Base-by-base conservation (phyloP, 768 basidiomycete genomes). In the Tubosaeta brunneosetosa region DNA sequence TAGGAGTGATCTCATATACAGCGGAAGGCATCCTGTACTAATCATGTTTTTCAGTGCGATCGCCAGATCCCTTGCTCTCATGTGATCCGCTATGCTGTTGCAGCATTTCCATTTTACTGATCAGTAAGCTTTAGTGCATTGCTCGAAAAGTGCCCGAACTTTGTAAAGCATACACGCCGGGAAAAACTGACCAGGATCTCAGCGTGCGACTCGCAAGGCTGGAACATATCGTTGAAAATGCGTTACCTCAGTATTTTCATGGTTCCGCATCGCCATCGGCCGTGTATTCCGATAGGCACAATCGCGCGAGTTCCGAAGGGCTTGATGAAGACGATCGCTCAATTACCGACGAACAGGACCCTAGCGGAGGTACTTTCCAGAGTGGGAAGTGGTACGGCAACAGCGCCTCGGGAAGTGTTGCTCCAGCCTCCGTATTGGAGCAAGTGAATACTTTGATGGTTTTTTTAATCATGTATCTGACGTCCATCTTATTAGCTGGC, bases 121-220 rank as follows among this genome's bases (percentile, higher is more conserved):
- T 44, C 58, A 50, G 49, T 53, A 51, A 29, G 34, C 32, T 60
- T 51, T 59, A 92, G 85, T 93, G 90, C 58, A 69, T 91, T 56
- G 83, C 90, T 47, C 84, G 90, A 63, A 92, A 91, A 68, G 88
- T 93, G 0, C 90, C 90, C 29, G 88, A 91, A 53, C 73, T 92
- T 40, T 93, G 90, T 74, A 88, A 88, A 66, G 85, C 90, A 0
- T 93, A 93, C 63, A 91, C 88, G 7, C 91, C 90, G 10, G 90
- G 90, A 51, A 92, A 91, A 66, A 76, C 82, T 14, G 91, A 92
- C 68, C 86, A 90, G 63, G 89, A 93, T 68, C 72, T 93, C 44
- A 82, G 78, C 59, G 79, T 81, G 40, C 84, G 90, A 45, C 71
- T 93, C 38, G 75, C 85, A 34, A 78, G 90, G 52, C 74, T 93